These are phyloP conservation scores for Orbilia quercus DNA, from an alignment of 2,329 filamentous ascomycete species.

Conservation along the genomic window DNA sequence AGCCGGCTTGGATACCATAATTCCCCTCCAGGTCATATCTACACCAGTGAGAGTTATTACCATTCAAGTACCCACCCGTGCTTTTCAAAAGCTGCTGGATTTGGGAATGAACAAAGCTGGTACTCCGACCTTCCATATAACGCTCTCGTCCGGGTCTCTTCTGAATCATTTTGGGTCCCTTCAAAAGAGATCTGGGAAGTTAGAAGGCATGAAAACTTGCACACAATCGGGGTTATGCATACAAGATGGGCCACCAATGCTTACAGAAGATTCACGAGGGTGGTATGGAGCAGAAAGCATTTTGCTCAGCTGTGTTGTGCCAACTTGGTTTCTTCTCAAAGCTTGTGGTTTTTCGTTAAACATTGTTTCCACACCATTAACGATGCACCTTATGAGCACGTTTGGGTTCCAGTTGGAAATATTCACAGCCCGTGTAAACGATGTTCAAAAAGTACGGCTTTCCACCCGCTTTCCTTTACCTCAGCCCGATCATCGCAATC, in stretches of 20 bases:
- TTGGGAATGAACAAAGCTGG: conserved; percentile 28
- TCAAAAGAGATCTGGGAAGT: conserved; percentile 41
- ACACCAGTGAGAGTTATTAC: conserved; percentile 25
- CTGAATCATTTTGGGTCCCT: conserved; percentile 38
- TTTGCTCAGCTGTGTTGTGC: conserved; percentile 57
- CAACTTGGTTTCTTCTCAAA: conserved; percentile 48
- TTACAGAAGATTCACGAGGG: conserved; percentile 52
- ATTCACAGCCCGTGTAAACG: conserved; percentile 3
- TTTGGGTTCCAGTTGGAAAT: conserved; percentile 5
- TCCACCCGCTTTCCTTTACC: conserved; percentile 25
- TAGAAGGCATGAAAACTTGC: background rate
- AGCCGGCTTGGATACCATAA: background rate
- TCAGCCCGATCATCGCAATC: background rate
- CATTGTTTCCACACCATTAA: conserved; percentile 7
- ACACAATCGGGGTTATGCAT: background rate
- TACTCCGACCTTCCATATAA: conserved; percentile 49
- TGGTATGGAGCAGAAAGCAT: conserved; percentile 56
- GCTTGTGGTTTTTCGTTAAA: conserved; percentile 10
- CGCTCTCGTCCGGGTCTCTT: conserved; percentile 6
- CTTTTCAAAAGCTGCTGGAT: conserved; percentile 32
- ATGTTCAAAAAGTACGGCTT: conserved; percentile 8
- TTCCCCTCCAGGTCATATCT: background rate
- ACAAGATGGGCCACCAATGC: conserved; percentile 25
- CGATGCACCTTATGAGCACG: background rate
- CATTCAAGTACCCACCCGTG: conserved; percentile 16